Evolutionary conservation across 352 stramenopile species (phyloP).

Genomic region (Globisporangium iwayamae): DNA sequence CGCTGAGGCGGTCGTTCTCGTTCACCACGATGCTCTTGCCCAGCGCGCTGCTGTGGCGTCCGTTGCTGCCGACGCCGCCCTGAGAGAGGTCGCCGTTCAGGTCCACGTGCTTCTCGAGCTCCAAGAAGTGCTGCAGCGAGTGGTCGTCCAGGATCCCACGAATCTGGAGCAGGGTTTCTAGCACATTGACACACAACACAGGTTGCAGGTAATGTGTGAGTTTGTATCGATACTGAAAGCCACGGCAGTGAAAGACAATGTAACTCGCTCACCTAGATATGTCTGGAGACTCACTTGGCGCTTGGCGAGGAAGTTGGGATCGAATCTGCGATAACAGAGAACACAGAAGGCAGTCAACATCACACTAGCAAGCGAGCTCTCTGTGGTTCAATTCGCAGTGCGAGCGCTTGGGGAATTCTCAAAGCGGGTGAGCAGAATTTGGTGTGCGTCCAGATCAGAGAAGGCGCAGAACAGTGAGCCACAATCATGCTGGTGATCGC

Average conservation of each 20-base stretch:
- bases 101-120: conserved; percentile 78
- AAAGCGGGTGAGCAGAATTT: conserved; percentile 20
- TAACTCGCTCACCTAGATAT: conserved; percentile 46
- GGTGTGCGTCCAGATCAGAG: neutral
- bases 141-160: conserved; percentile 73
- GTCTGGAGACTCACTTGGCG: conserved; percentile 69
- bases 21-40: conserved; percentile 56
- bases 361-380: neutral
- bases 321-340: conserved; percentile 42
- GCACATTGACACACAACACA: neutral
- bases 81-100: conserved; percentile 46
- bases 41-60: conserved; percentile 42
- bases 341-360: conserved; percentile 9
- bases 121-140: conserved; percentile 74
- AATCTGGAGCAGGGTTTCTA: conserved; percentile 58
- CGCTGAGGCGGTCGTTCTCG: conserved; percentile 73
- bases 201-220: neutral
- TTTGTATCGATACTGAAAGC: conserved; percentile 1
- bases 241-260: neutral
- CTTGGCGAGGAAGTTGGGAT: conserved; percentile 79
- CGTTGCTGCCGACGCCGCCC: conserved; percentile 35
- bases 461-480: neutral
- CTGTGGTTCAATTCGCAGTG: neutral
- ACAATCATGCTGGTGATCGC: neutral
- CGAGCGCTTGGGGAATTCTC: conserved; percentile 24